Evolutionary conservation across 2,329 filamentous ascomycete species (phyloP).

Genomic region (Davidsoniella eucalypti): DNA sequence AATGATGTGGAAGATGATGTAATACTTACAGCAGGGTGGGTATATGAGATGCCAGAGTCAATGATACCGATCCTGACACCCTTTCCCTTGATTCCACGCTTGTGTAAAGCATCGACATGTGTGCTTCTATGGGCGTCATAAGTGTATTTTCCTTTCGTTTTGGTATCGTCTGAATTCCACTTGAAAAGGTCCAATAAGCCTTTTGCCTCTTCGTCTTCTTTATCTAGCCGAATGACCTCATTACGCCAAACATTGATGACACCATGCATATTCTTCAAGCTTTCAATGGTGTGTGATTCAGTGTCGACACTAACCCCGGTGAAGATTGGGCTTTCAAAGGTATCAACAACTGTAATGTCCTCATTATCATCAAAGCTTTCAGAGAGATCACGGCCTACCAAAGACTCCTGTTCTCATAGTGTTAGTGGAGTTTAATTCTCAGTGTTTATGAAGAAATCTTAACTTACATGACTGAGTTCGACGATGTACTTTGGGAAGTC

Average conservation of each 20-base stretch:
- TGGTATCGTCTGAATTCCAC: constrained; percentile 11
- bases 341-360: background rate
- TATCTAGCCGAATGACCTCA: background rate
- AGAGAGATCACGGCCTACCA: no score
- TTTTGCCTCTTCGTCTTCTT: no score
- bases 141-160: constrained; percentile 4
- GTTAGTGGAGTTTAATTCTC: no score
- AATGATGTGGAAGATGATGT: no score
- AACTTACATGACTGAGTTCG: background rate
- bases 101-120: constrained; percentile 23
- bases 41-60: no score
- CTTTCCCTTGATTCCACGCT: constrained; percentile 22
- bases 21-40: constrained; percentile 15
- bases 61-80: constrained; percentile 25
- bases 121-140: constrained; percentile 15
- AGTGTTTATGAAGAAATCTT: no score
- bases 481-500: constrained; percentile 1
- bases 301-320: no score
- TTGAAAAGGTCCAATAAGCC: no score
- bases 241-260: constrained; percentile 22
- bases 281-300: no score
- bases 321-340: constrained; percentile 16
- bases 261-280: no score
- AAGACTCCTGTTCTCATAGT: no score
- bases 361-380: no score